phyloP scores from a whole-genome alignment of 2,329 filamentous ascomycete genomes.

The Blastomyces parvus region DNA sequence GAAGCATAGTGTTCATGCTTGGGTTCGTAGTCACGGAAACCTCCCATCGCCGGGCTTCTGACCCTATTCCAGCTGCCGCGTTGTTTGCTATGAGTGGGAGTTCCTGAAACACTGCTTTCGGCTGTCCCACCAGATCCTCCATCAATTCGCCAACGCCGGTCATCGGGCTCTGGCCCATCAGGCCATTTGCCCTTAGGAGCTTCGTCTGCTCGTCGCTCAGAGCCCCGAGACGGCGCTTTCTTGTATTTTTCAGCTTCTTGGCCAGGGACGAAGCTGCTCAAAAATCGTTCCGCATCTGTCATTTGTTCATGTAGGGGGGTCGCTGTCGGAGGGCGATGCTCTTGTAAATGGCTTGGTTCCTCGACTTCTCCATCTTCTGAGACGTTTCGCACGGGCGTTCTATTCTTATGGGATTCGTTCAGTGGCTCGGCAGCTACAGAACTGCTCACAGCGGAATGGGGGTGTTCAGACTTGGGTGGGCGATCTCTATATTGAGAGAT shows the following conservation, averaged over 20 bases:
- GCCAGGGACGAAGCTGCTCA: conserved; percentile 27
- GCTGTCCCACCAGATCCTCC: conserved; percentile 9
- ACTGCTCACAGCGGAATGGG: neutral
- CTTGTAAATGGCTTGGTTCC: conserved; percentile 14
- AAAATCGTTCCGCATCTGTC: conserved; percentile 32
- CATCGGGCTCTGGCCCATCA: conserved; percentile 13
- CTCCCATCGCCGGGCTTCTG: conserved; percentile 14
- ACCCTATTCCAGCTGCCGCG: conserved; percentile 13
- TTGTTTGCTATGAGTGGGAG: conserved; percentile 10
- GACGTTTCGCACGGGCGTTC: conserved; percentile 16
- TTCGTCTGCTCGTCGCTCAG: conserved; percentile 10
- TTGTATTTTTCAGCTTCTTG: conserved; percentile 14
- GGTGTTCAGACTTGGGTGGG: conserved; percentile 3
- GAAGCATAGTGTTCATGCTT: conserved; percentile 12
- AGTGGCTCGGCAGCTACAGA: neutral
- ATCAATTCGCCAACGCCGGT: conserved; percentile 15
- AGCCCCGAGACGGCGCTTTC: conserved; percentile 8
- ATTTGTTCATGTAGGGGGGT: conserved; percentile 21
- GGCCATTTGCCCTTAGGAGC: conserved; percentile 11
- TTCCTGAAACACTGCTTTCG: conserved; percentile 13
- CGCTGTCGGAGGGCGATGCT: conserved; percentile 5
- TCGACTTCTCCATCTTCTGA: conserved; percentile 33
- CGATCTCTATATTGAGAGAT: conserved; percentile 5
- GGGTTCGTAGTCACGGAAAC: conserved; percentile 16
- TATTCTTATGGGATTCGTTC: conserved; percentile 1